A percentile compares a stretch with the other conserved stretches of the same genome.
Evolutionary conservation across 257 asterid species (phyloP).

Genomic region (Jasminum sambac): DNA sequence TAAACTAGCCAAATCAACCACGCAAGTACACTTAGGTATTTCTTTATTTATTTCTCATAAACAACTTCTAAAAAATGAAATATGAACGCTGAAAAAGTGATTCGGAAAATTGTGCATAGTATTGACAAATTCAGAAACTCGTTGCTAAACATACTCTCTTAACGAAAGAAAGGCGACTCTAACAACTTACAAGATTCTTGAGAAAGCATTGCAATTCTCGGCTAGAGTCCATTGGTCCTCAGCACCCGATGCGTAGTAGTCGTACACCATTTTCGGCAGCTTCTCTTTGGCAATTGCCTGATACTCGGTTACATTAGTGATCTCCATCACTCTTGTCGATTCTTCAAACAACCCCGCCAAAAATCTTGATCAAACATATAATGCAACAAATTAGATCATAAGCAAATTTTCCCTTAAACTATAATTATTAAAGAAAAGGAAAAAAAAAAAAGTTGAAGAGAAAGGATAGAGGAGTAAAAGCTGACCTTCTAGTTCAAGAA

Average conservation of each 20-base stretch:
- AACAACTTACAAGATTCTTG: conserved; percentile 79
- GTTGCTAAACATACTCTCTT: background rate
- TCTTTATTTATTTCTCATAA: too few relatives aligned
- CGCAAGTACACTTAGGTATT: conserved; percentile 3
- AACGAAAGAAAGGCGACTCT: background rate
- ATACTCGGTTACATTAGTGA: conserved; percentile 82
- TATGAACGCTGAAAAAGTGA: too few relatives aligned
- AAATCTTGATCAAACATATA: conserved; percentile 16
- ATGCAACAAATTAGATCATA: conserved; percentile 20
- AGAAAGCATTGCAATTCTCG: conserved; percentile 87
- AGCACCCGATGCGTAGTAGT: conserved; percentile 96
- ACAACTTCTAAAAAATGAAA: too few relatives aligned
- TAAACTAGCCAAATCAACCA: background rate
- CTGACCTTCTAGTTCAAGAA: conserved; percentile 48
- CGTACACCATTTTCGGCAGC: conserved; percentile 86
- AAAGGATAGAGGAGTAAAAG: conserved; percentile 25
- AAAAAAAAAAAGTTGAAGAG: conserved; percentile 1
- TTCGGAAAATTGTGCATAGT: too few relatives aligned
- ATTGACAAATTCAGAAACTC: too few relatives aligned
- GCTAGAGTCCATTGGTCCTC: conserved; percentile 94
- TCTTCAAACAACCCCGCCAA: conserved; percentile 27
- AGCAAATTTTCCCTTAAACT: conserved; percentile 12
- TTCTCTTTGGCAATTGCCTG: conserved; percentile 91
- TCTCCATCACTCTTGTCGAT: conserved; percentile 47
- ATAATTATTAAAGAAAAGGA: conserved; percentile 22